Conservation (phyloP, 495 filamentous ascomycete species). For the Choiromyces venosus region DNA sequence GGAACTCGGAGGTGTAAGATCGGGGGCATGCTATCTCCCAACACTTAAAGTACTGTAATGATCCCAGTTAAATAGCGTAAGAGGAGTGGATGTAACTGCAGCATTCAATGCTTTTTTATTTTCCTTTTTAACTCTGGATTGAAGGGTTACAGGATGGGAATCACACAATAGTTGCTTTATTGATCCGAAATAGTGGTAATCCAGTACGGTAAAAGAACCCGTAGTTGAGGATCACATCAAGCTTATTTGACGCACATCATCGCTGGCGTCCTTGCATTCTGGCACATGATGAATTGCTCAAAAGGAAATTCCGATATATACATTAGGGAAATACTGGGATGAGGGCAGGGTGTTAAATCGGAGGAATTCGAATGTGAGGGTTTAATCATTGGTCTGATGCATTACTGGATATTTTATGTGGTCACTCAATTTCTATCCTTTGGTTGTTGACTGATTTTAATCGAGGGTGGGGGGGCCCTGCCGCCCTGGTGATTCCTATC, state of each 20-base stretch:
- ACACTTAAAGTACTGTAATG: too few relatives aligned
- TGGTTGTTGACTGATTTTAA: neutral
- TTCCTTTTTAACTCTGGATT: too few relatives aligned
- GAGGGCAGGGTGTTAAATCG: neutral
- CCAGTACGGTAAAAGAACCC: too few relatives aligned
- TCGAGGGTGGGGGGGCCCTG: neutral
- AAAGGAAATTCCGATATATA: too few relatives aligned
- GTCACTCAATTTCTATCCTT: neutral
- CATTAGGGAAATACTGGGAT: neutral
- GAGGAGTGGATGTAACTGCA: neutral
- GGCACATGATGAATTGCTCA: neutral
- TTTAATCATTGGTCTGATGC: neutral
- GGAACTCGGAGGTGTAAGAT: neutral
- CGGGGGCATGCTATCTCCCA: too few relatives aligned
- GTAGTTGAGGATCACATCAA: neutral
- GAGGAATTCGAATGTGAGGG: neutral
- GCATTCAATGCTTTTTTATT: too few relatives aligned
- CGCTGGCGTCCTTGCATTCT: neutral
- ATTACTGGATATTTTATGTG: neutral
- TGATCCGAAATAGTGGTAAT: neutral
- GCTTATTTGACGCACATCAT: neutral
- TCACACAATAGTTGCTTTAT: neutral
- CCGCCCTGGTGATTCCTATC: neutral
- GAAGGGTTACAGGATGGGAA: too few relatives aligned
- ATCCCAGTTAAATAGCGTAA: neutral